Base-by-base conservation (phyloP, 2,329 filamentous ascomycete genomes). In the Arthrocladium fulminans region DNA sequence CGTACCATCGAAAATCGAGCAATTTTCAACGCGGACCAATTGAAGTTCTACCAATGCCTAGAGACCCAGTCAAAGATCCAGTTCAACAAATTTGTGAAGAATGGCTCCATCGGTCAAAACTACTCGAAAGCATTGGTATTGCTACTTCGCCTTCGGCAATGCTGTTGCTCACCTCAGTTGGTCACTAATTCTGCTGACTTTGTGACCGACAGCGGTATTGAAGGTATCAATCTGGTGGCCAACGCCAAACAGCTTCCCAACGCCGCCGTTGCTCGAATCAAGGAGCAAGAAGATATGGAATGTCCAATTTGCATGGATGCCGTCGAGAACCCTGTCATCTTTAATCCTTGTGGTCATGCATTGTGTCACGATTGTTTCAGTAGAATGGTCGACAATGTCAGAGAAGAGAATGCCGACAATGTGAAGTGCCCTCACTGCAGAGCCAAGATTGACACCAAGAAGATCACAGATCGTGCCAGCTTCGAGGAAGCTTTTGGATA, bases 271-370 rank as follows among this genome's bases (percentile, higher is more conserved):
- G 60, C 70, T n/a, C 79, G 86, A 5, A 74, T 92, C 60, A 84
- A 72, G 54, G 49, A 34, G 12, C 67, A 70, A 10, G 72, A 80
- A 1, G 75, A 72, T 2, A 86, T 90, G 43, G 83, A 89, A 61
- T 94, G 88, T 59, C 86, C 86, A 0, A 81, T 92, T 17, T 95
- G 88, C 63, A 82, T 85, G 50, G 88, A 95, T 59, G 80, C 73
- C 2, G 79, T 83, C 5, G 73, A 76, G 12, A 88, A 89, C 53
- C 85, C 86, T 0, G 77, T 77, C 2, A 86, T 94, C 54, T 83
- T 89, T 63, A 73, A 87, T 45, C 87, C 87, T 1, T 95, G 88
- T 60, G 88, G 88, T 1, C 88, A 95, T 60, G 79, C 83, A 51
- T 80, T 81, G 20, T 95, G 88, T 64, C 70, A 75, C 1, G 83